Base-by-base conservation (phyloP, 176 grass and related monocot species). In the Aegilops longissima region DNA sequence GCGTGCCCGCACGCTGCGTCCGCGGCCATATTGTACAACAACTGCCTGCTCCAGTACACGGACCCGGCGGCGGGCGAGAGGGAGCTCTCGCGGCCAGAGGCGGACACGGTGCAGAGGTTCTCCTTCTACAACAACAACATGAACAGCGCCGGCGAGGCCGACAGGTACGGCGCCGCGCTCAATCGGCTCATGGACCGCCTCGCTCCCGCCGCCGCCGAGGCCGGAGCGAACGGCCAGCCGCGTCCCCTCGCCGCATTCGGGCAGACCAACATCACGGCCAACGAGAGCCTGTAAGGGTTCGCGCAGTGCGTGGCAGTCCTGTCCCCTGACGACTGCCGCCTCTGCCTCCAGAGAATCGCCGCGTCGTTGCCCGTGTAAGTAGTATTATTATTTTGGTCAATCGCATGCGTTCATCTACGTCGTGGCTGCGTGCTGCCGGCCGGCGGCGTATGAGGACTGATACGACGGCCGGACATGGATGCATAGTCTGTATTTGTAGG, bases 41-140 rank as follows among this genome's bases (percentile, higher is more conserved):
- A 68, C 42, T 85, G 73, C 73, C 61, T 85, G 20, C 42, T 85
- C 29, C 61, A 61, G 20, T 85, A 85, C 61, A 12, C 21, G 14
- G 62, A 61, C 39, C 23, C 63, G 35, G 18, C 61, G 8, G 11
- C 9, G 9, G 40, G 61, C 27, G 27, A 2, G 72, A 47, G 44
- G 44, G 3, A 12, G 49, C 76, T 61, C 73, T 25, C 1, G 59
- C 20, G 12, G 4, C 2, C 12, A 3, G 44, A 47, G 9, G 42
- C n/a, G n/a, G n/a, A n/a, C 83, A 54, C 65, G 83, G 14, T 0
- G 12, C 40, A 42, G 58, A 10, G 61, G 72, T 84, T 77, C 72
- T 64, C 71, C 17, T 84, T 84, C 83, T 84, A 84, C 82, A 84
- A 84, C 71, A 30, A 29, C 71, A 75, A 84, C 25, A 73, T 83